Percentiles rank a stretch among this genome's conserved stretches.
phyloP scores from a whole-genome alignment of 108 stramenopile species.

The Conticribra weissflogii region DNA sequence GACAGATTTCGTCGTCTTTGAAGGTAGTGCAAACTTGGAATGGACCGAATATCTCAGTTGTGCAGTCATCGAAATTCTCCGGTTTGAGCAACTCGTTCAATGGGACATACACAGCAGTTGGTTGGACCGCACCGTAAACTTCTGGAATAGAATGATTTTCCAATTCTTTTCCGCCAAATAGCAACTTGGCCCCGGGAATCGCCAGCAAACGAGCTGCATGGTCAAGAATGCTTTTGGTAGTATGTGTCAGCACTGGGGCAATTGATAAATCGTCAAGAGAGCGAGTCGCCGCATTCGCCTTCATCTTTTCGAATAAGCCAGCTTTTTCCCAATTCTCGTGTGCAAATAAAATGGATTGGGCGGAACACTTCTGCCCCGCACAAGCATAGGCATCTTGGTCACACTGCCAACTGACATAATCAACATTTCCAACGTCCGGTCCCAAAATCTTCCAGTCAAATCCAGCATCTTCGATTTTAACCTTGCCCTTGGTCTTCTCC shows the following conservation, averaged over 20 bases:
- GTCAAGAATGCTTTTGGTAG: conserved; percentile 82
- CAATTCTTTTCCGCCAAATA: conserved; percentile 94
- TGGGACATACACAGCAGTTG: conserved; percentile 97
- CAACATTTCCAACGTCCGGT: conserved; percentile 89
- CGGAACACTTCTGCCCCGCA: conserved; percentile 98
- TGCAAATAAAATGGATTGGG: conserved; percentile 94
- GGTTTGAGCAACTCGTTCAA: conserved; percentile 88
- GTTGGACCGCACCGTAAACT: conserved; percentile 95
- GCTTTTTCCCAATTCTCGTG: conserved; percentile 92
- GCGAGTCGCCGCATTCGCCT: conserved; percentile 76
- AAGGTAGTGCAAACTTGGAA: conserved; percentile 95
- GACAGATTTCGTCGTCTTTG: conserved; percentile 73
- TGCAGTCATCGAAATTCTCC: conserved; percentile 80
- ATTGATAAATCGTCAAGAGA: conserved; percentile 87
- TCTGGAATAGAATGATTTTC: conserved; percentile 85
- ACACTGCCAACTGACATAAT: conserved; percentile 97
- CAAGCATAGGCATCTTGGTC: conserved; percentile 99
- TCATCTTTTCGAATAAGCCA: conserved; percentile 86
- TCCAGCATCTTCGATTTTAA: conserved; percentile 97
- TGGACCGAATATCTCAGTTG: conserved; percentile 95
- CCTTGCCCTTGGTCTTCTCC: conserved; percentile 87
- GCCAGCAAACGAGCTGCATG: conserved; percentile 77
- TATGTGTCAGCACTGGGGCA: conserved; percentile 94
- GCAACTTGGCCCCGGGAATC: conserved; percentile 87
- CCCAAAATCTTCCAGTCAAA: conserved; percentile 99